These are phyloP conservation scores for Oryza glumipatula DNA, from an alignment of 176 grass and related monocot genomes.

Conservation along the genomic window DNA sequence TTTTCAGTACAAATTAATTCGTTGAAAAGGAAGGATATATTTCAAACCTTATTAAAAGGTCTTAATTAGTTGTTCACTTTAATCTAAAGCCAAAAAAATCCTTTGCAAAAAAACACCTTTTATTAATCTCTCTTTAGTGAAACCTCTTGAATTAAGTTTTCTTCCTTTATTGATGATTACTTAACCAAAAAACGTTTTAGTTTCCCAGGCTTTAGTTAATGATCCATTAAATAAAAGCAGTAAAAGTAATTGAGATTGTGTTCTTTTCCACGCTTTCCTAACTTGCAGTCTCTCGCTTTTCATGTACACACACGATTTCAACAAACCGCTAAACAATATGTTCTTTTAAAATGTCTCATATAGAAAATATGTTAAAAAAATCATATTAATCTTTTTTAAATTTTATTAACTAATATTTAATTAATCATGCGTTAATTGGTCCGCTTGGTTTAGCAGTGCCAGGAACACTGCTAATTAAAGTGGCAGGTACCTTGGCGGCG, in stretches of 20 bases:
- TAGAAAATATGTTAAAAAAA: no score
- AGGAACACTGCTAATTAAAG: neutral
- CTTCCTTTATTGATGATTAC: neutral
- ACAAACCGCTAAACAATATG: no score
- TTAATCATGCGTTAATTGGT: no score
- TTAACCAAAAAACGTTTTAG: neutral
- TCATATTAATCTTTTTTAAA: no score
- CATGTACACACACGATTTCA: no score
- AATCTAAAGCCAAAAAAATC: neutral
- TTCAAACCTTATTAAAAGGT: neutral
- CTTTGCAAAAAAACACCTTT: neutral
- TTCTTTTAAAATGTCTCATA: no score
- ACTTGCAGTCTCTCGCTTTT: no score
- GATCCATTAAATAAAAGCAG: neutral
- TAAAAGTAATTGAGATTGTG: neutral
- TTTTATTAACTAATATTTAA: no score
- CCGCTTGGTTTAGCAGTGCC: no score
- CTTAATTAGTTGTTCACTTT: neutral
- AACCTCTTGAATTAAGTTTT: neutral
- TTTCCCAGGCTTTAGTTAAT: neutral
- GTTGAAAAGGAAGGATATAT: no score
- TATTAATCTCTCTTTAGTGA: neutral
- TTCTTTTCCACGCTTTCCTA: no score
- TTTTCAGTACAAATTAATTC: neutral
- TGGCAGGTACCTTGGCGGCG: conserved; percentile 73